phyloP scores from a whole-genome alignment of 805 yeast genomes.

The Vanderwaltozyma yarrowii region DNA sequence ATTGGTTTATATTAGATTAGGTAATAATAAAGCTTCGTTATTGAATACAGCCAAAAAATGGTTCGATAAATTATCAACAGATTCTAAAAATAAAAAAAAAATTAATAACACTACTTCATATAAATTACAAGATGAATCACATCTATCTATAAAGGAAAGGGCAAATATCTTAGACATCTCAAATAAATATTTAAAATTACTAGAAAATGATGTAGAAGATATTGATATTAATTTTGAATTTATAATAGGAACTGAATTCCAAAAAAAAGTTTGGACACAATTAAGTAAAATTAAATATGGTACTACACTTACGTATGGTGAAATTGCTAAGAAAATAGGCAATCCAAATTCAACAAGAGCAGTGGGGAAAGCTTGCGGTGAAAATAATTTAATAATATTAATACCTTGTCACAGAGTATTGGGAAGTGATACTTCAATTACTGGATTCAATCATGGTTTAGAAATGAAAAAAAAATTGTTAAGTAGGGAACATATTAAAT shows the following conservation, averaged over 20 bases:
- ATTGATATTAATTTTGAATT: conserved; percentile 13
- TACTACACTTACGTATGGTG: conserved; percentile 25
- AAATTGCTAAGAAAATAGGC: conserved; percentile 27
- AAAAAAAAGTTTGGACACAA: conserved; percentile 31
- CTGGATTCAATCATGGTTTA: conserved; percentile 34
- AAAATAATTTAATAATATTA: conserved; percentile 31
- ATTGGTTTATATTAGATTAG: conserved; percentile 14
- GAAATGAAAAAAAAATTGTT: conserved; percentile 25
- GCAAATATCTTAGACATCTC: not conserved
- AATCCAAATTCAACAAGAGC: conserved; percentile 29
- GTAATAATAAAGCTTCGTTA: conserved; percentile 7
- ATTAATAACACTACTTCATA: not conserved
- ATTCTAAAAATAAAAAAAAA: not conserved
- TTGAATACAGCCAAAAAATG: conserved; percentile 6
- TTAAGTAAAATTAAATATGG: conserved; percentile 26
- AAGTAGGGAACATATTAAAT: conserved; percentile 7
- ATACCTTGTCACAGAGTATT: conserved; percentile 38
- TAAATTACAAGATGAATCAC: not conserved
- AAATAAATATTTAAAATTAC: not conserved
- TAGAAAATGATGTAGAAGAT: not conserved
- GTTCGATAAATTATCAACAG: conserved; percentile 5
- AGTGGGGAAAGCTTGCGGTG: conserved; percentile 34
- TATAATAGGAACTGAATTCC: conserved; percentile 33
- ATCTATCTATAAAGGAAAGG: not conserved
- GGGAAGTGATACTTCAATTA: conserved; percentile 23